Base-by-base conservation (phyloP, 2,329 filamentous ascomycete genomes). In the Aspergillus persii region DNA sequence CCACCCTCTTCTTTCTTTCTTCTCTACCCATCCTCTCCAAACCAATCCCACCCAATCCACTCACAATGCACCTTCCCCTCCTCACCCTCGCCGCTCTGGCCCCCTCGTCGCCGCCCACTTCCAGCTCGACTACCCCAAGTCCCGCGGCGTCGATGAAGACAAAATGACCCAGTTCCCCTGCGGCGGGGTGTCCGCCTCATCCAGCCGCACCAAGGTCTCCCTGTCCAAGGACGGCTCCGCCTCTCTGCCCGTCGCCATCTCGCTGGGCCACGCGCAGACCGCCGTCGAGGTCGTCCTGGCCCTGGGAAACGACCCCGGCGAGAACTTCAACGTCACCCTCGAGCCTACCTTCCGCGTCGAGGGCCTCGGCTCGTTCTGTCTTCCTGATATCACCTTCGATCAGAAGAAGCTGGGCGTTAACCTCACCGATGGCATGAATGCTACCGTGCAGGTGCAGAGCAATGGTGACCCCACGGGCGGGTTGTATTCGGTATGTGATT, bases 241-340 rank as follows among this genome's bases (percentile, higher is more conserved):
- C 5, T 6, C 76, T 26, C 79, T 81, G 52, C 80, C 83, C 8
- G 73, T 86, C 47, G 78, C 81, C 57, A 64, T 85, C 57, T 75
- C 79, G 39, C 76, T 85, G 70, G 80, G 81, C 59, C 83, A 86
- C 67, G 75, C 79, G 11, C 77, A 80, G 61, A 77, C 81, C 31
- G 80, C 81, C 50, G 66, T 85, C n/a, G 79, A 81, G 59, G 77
- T 86, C 39, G 79, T 84, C 39, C 69, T 86, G 53, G 80, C 79
- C 30, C 69, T 86, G 15, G 83, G 83, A 41, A 77, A 77, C 54
- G 73, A 84, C 56, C 80, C 81, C 1, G 79, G 78, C 50, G 81
- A 80, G 68, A 86, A 85, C 74, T 92, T 88, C 81, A 91, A 89
- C 80, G 81, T 88, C 73, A 84, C 86, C 36, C 80, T 92, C 30